Evolutionary conservation across 2,329 filamentous ascomycete species (phyloP), one percentile per base, ranked within the genome.

Genomic region (Aspergillus pseudotamarii): DNA sequence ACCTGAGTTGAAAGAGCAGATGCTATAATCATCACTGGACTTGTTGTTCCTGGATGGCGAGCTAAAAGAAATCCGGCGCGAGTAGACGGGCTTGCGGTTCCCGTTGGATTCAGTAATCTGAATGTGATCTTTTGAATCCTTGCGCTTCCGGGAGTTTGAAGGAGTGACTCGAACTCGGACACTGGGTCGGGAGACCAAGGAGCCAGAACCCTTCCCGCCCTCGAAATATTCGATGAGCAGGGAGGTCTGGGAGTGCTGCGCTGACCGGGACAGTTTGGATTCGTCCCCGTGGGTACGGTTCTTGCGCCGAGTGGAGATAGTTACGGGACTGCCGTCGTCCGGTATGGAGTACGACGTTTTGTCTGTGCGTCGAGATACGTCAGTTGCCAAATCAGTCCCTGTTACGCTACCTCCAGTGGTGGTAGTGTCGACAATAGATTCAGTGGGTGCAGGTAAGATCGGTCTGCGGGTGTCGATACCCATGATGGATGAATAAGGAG

Each of bases 161-260:
- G 94, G 94, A 16, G 92, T 96, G 66, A 97, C 86, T 69, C 89
- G 86, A 59, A 92, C 90, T 70, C 90, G 83, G 59, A 97, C 92
- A 76, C 93, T 96, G 14, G 94, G 93, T 70, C 91, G 89, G 71
- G 91, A 89, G 70, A 88, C 86, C 38, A 83, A 81, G 72, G 73
- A 71, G 62, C 70, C 83, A 83, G 71, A 83, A 58, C 72, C 84
- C 61, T 86, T 94, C 66, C 89, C 88, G 69, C 89, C 91, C 80
- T 97, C 94, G 73, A 96, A 97, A 79, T 96, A 97, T 80, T 97
- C 94, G 73, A 97, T 97, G 72, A 97, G 84, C 69, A 97, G 84
- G 61, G 92, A 96, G 43, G 94, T 96, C 81, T 96, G 93, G 53
- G 92, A 96, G 71, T 87, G 79, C 51, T 86, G 78, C 74, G 79